phyloP scores from a whole-genome alignment of 202 grass and related monocot genomes.

The Miscanthus sacchariflorus region DNA sequence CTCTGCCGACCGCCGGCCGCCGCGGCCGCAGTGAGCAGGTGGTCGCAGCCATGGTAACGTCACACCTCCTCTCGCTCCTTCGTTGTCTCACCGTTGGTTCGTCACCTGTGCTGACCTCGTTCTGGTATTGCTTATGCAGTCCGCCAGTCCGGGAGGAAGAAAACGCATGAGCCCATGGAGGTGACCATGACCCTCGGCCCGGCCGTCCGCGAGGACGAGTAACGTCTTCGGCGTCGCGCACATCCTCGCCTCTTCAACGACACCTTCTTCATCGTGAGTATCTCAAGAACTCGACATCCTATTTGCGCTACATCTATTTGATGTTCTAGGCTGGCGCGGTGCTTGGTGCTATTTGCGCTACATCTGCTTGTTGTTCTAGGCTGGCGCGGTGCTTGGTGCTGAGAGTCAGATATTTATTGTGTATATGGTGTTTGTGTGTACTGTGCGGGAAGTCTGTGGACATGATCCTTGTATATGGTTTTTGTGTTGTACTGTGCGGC shows the following conservation, averaged over 20 bases:
- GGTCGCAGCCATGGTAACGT: conserved; percentile 66
- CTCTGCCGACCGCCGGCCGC: too few relatives aligned
- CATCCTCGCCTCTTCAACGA: conserved; percentile 95
- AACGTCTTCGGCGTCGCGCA: conserved; percentile 86
- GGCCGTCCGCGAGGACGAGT: conserved; percentile 74
- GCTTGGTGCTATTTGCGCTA: neutral
- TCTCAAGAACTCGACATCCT: neutral
- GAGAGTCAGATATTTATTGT: too few relatives aligned
- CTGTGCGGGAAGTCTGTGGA: too few relatives aligned
- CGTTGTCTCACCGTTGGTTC: neutral
- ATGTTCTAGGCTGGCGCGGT: neutral
- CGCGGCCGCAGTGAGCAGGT: conserved; percentile 32
- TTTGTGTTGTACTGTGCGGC: too few relatives aligned
- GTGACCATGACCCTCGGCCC: conserved; percentile 88
- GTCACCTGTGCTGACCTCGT: neutral
- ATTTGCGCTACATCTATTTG: neutral
- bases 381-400: too few relatives aligned
- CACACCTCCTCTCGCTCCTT: neutral
- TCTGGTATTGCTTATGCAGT: conserved; percentile 44
- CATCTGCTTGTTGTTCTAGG: too few relatives aligned
- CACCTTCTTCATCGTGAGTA: conserved; percentile 73
- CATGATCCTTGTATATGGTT: too few relatives aligned
- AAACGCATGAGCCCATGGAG: conserved; percentile 85
- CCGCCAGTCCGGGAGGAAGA: conserved; percentile 67
- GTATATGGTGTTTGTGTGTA: too few relatives aligned